A percentile compares a stretch with the other conserved stretches of the same genome.
phyloP scores from a whole-genome alignment of 73 alveolate genomes.

The Tetrahymena borealis region DNA sequence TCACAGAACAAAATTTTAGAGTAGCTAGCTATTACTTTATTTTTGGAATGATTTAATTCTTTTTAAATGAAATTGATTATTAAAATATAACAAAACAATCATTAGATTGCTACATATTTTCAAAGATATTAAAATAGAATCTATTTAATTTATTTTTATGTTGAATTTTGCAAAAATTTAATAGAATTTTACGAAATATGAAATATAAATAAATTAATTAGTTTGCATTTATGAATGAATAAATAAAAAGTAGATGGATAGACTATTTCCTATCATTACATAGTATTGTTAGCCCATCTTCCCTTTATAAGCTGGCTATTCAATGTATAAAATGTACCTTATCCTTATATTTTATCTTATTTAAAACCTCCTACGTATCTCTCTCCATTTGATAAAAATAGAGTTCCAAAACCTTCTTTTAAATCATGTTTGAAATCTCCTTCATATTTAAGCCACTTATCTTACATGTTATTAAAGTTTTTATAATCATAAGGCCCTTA shows the following conservation, averaged over 20 bases:
- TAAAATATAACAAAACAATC: too few species aligned
- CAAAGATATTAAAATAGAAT: too few species aligned
- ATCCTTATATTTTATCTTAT: slow-evolving; percentile 19
- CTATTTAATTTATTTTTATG: too few species aligned
- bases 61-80: too few species aligned
- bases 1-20: too few species aligned
- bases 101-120: too few species aligned
- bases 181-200: too few species aligned
- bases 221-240: too few species aligned
- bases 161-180: too few species aligned
- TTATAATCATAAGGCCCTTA: slow-evolving; percentile 8
- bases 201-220: too few species aligned
- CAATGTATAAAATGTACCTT: slow-evolving; percentile 15
- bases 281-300: slow-evolving; percentile 12
- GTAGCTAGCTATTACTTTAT: too few species aligned
- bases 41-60: too few species aligned
- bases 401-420: slow-evolving; percentile 37
- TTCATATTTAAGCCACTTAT: slow-evolving; percentile 35
- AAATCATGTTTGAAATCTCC: slow-evolving; percentile 28
- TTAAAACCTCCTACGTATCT: slow-evolving; percentile 40
- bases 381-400: slow-evolving; percentile 18
- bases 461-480: not conserved
- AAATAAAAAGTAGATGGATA: not conserved
- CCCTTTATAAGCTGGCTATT: slow-evolving; percentile 17
- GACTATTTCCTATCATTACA: not conserved